Percentiles rank a stretch among this genome's conserved stretches.
Evolutionary conservation across 495 filamentous ascomycete species (phyloP).

Genomic region (Corynascus novoguineensis): DNA sequence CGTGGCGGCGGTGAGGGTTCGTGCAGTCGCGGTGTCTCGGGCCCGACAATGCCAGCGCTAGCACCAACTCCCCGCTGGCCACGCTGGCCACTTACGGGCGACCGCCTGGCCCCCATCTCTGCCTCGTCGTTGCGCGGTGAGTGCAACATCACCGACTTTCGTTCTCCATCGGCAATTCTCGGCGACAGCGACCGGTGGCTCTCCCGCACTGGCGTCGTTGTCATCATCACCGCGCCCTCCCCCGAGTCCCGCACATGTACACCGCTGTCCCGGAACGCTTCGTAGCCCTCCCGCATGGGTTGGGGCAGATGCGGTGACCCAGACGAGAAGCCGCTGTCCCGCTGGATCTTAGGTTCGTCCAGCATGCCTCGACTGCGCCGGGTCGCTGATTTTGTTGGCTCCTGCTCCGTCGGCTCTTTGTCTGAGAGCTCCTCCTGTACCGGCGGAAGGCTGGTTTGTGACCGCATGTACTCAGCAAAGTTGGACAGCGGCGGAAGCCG

Average conservation of each 20-base stretch:
- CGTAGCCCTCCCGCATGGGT: conserved; percentile 22
- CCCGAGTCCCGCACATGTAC: conserved; percentile 43
- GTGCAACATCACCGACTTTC: neutral
- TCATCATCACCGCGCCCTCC: conserved; percentile 15
- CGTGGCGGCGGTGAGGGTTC: conserved; percentile 29
- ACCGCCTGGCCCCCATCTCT: conserved; percentile 13
- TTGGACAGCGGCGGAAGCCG: conserved; percentile 26
- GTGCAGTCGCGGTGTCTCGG: conserved; percentile 24
- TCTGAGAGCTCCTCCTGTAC: conserved; percentile 39
- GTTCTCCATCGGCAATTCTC: conserved; percentile 9
- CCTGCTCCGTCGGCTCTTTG: conserved; percentile 23
- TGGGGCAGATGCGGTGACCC: conserved; percentile 40
- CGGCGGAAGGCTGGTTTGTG: conserved; percentile 37
- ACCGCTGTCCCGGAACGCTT: conserved; percentile 48
- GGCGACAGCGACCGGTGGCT: conserved; percentile 17
- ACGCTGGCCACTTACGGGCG: conserved; percentile 17
- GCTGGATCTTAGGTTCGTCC: conserved; percentile 31
- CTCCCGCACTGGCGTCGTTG: conserved; percentile 16
- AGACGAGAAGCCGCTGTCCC: conserved; percentile 45
- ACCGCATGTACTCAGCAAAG: conserved; percentile 33
- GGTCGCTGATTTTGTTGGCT: neutral
- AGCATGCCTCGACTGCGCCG: conserved; percentile 7
- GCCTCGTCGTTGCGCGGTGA: conserved; percentile 19
- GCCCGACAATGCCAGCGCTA: conserved; percentile 9
- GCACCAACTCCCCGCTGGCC: neutral